Conservation (phyloP, 1,139 yeast species). For the Lodderomyces elongisporus region DNA sequence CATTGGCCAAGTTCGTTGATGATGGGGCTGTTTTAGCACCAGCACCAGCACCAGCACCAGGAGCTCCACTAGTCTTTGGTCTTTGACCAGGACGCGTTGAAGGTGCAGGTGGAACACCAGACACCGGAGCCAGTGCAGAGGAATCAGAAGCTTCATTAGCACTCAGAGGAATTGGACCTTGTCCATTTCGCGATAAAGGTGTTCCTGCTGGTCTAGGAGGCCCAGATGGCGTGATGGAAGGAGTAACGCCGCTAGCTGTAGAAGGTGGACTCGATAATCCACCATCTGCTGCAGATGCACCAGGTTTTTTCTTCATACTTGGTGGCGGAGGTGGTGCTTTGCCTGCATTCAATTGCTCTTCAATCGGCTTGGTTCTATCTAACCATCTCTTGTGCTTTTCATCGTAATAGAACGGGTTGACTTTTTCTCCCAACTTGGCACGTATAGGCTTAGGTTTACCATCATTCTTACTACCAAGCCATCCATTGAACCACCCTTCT, state of each 20-base stretch:
- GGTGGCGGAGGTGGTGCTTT: constrained; percentile 76
- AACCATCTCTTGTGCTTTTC: constrained; percentile 87
- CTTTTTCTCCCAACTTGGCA: constrained; percentile 81
- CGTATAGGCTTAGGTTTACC: constrained; percentile 70
- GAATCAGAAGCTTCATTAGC: too few relatives aligned
- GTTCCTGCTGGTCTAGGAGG: constrained; percentile 5
- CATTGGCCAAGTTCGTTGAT: constrained; percentile 30
- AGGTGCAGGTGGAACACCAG: neutral
- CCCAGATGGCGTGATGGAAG: constrained; percentile 3
- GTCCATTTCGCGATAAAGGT: constrained; percentile 1
- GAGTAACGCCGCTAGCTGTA: too few relatives aligned
- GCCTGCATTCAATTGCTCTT: constrained; percentile 57
- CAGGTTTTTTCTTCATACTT: constrained; percentile 29
- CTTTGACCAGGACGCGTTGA: constrained; percentile 6
- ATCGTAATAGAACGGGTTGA: constrained; percentile 68
- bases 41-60: neutral
- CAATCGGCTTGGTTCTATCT: constrained; percentile 62
- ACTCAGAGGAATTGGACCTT: too few relatives aligned
- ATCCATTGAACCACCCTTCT: constrained; percentile 45
- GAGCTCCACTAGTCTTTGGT: constrained; percentile 7
- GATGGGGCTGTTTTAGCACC: neutral
- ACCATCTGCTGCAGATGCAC: constrained; percentile 10
- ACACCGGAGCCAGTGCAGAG: too few relatives aligned
- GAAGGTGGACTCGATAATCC: constrained; percentile 12
- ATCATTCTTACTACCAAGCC: constrained; percentile 39